Percentiles rank a stretch among this genome's conserved stretches.
These are phyloP conservation scores for Pachyrhizus erosus DNA, from an alignment of 306 rosid species.

Conservation along the genomic window DNA sequence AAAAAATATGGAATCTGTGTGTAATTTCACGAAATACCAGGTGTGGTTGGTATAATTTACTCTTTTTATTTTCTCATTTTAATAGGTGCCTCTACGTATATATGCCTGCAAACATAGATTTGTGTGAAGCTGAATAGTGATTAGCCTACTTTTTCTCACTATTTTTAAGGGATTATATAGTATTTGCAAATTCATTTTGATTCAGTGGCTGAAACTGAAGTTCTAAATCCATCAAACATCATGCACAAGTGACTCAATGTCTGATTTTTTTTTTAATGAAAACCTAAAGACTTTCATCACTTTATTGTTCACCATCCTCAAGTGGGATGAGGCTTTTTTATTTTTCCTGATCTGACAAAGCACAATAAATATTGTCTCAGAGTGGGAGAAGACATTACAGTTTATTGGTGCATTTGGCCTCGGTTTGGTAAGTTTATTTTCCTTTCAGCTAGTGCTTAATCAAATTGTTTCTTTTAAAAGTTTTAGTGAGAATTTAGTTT, in stretches of 20 bases:
- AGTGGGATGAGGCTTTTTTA: background rate
- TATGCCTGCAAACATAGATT: background rate
- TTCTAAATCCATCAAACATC: background rate
- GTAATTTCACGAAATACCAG: no score
- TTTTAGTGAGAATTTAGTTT: constrained; percentile 6
- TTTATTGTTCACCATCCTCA: constrained; percentile 19
- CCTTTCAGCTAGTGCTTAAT: constrained; percentile 36
- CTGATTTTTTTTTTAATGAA: background rate
- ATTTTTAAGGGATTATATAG: background rate
- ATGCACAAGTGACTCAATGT: background rate
- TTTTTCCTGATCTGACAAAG: constrained; percentile 42
- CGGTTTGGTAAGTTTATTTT: constrained; percentile 65
- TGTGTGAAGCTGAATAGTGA: constrained; percentile 34
- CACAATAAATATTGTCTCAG: constrained; percentile 54
- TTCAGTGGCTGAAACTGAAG: constrained; percentile 28
- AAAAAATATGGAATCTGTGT: no score
- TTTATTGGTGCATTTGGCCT: constrained; percentile 74
- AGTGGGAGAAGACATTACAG: constrained; percentile 95
- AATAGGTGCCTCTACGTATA: background rate
- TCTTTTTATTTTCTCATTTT: background rate
- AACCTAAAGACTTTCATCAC: constrained; percentile 29
- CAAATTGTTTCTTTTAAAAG: constrained; percentile 27
- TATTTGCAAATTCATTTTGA: constrained; percentile 32
- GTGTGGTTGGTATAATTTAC: no score
- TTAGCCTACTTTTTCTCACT: background rate